phyloP scores from a whole-genome alignment of 768 basidiomycete genomes.

The Russula earlei region DNA sequence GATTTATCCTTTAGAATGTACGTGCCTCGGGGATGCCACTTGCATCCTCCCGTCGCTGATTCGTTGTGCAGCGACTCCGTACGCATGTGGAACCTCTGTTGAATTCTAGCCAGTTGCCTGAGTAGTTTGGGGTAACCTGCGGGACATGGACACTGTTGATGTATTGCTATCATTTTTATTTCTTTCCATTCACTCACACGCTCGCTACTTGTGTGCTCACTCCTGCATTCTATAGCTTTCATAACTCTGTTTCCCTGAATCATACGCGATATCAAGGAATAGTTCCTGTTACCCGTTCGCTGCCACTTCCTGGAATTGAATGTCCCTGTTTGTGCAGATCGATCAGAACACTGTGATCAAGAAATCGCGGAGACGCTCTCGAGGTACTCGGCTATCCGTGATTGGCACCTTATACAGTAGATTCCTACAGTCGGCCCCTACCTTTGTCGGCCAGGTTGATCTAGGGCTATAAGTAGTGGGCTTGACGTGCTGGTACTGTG shows the following conservation, averaged over 20 bases:
- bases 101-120: background rate
- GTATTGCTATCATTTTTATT: background rate
- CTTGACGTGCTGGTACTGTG: too few relatives aligned
- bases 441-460: too few relatives aligned
- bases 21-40: slow-evolving; percentile 12
- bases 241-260: background rate
- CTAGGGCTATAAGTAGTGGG: too few relatives aligned
- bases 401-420: too few relatives aligned
- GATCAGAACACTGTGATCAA: too few relatives aligned
- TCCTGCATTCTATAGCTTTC: background rate
- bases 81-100: slow-evolving; percentile 29
- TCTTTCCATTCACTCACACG: background rate
- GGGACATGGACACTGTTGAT: background rate
- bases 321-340: background rate
- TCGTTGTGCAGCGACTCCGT: slow-evolving; percentile 26
- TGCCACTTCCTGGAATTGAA: background rate
- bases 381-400: too few relatives aligned
- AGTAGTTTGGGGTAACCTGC: background rate
- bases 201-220: background rate
- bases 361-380: too few relatives aligned
- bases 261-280: background rate
- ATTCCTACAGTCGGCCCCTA: too few relatives aligned
- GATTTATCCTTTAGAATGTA: slow-evolving; percentile 65
- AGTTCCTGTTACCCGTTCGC: background rate
- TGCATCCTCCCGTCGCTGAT: background rate